Percentiles rank a stretch among this genome's conserved stretches.
Conservation (phyloP, 2,329 filamentous ascomycete genomes). For the Phialophora verrucosa region DNA sequence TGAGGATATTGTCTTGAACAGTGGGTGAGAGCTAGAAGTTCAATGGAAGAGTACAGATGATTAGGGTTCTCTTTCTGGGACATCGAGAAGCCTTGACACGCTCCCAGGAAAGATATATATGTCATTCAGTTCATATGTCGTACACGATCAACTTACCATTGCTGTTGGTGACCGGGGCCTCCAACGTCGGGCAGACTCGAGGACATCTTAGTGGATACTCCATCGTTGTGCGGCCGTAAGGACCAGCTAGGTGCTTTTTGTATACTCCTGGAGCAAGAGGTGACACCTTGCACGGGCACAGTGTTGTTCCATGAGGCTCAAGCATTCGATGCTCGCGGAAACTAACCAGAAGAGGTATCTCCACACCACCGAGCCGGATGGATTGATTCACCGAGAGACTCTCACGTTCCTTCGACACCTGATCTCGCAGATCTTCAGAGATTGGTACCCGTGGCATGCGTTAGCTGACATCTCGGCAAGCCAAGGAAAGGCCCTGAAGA, state of each 20-base stretch:
- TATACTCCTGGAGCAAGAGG: too few species aligned
- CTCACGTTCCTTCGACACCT: neutral
- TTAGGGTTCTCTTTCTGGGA: too few species aligned
- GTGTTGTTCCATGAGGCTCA: neutral
- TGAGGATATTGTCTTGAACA: too few species aligned
- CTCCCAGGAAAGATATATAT: too few species aligned
- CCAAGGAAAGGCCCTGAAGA: neutral
- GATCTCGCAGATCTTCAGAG: neutral
- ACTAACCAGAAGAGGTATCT: constrained; percentile 2
- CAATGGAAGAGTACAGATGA: neutral
- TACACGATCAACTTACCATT: too few species aligned
- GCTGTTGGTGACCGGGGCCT: neutral
- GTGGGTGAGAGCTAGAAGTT: neutral
- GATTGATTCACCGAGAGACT: constrained; percentile 5
- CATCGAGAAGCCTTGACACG: too few species aligned
- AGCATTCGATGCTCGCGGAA: neutral
- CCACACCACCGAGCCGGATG: constrained; percentile 5
- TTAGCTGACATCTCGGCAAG: neutral
- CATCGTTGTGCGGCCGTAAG: neutral
- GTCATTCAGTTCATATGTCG: too few species aligned
- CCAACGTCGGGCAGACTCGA: neutral
- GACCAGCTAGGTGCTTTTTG: neutral
- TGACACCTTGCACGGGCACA: neutral
- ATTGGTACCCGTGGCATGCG: neutral
- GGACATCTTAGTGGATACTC: neutral